These are phyloP conservation scores for Ceratocystis cacaofunesta DNA, from an alignment of 2,329 filamentous ascomycete species.

Conservation along the genomic window DNA sequence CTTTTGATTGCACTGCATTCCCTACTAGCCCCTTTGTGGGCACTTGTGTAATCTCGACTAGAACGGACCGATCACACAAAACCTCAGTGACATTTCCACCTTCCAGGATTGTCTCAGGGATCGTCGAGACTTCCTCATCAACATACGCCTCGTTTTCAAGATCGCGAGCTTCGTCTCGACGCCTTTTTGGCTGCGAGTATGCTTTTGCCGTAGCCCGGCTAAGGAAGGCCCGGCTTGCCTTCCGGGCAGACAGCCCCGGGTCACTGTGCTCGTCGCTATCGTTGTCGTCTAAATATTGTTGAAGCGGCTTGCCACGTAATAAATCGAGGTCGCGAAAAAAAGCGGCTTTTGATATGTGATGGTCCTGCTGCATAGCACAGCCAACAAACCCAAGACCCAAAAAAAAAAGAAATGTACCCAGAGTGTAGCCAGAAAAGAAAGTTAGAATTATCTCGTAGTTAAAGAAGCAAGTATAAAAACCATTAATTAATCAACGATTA, in stretches of 20 bases:
- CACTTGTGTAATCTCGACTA: neutral
- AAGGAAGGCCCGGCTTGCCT: conserved; percentile 1
- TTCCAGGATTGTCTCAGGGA: neutral
- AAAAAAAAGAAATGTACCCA: neutral
- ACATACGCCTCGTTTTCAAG: neutral
- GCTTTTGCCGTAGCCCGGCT: neutral
- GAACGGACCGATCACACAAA: too few relatives aligned
- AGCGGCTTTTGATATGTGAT: neutral
- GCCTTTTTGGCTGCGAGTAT: neutral
- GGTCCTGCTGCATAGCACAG: neutral
- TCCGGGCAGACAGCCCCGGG: neutral
- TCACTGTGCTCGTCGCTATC: conserved; percentile 9
- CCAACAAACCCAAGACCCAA: neutral
- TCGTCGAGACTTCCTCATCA: neutral
- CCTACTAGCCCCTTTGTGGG: neutral
- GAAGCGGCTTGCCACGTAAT: neutral
- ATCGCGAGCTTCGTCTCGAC: neutral
- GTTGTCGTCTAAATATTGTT: neutral
- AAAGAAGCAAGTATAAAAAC: neutral
- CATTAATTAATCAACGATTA: neutral
- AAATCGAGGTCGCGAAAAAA: conserved; percentile 5
- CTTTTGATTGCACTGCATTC: neutral
- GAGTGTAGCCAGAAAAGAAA: neutral
- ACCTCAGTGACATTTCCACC: neutral
- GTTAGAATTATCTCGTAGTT: neutral